Conservation (phyloP, 2,329 filamentous ascomycete genomes). For the Hypoxylon sp. region DNA sequence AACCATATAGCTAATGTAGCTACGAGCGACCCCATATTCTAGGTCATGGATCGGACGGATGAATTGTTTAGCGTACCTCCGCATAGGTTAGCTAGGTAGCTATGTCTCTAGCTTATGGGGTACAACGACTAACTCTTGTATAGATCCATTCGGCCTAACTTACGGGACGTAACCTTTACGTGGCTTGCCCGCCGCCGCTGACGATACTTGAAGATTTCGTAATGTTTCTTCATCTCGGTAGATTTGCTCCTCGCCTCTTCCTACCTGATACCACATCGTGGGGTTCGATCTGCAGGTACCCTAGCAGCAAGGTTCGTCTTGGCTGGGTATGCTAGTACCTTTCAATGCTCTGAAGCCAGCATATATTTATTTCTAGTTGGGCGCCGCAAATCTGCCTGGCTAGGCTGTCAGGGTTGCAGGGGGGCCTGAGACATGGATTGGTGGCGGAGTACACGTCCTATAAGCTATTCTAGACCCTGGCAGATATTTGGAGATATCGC, state of each 20-base stretch:
- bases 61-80: conserved; percentile 3
- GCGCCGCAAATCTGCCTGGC: conserved; percentile 27
- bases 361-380: conserved; percentile 19
- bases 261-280: conserved; percentile 20
- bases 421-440: conserved; percentile 33
- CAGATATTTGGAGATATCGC: conserved; percentile 27
- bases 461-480: conserved; percentile 28
- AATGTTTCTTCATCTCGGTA: conserved; percentile 26
- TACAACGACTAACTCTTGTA: conserved; percentile 22
- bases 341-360: conserved; percentile 18
- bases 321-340: conserved; percentile 20
- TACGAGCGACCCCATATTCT: conserved; percentile 6
- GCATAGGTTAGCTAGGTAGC: conserved; percentile 11
- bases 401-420: conserved; percentile 14
- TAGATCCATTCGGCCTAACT: conserved; percentile 5
- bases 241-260: conserved; percentile 19
- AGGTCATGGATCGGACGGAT: conserved; percentile 6
- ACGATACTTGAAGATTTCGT: conserved; percentile 5
- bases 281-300: conserved; percentile 35
- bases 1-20: conserved; percentile 10
- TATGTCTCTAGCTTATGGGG: conserved; percentile 15
- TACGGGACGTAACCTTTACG: conserved; percentile 8
- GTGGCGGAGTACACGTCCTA: conserved; percentile 34
- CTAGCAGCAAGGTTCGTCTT: conserved; percentile 21
- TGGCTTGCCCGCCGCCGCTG: conserved; percentile 8